Evolutionary conservation across 139 green algal genomes (phyloP).

Genomic region (Yamagishiella unicocca): DNA sequence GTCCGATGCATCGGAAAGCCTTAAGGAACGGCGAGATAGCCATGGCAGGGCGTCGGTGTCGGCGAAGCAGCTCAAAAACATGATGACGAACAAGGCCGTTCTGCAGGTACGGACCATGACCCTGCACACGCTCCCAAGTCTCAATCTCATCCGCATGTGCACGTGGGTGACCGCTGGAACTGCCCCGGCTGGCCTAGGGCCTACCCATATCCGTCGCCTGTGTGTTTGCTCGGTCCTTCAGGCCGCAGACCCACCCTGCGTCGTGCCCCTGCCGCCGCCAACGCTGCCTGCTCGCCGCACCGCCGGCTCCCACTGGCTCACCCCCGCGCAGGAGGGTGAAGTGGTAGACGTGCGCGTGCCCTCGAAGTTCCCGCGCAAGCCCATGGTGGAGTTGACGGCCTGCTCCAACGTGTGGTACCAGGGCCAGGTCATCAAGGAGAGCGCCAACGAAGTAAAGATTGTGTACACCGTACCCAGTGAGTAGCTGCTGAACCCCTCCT

Average conservation of each 20-base stretch:
- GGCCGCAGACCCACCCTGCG: no score
- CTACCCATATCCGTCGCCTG: no score
- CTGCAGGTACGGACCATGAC: conserved; percentile 18
- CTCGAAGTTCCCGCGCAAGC: conserved; percentile 47
- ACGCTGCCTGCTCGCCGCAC: no score
- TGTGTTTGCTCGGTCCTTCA: no score
- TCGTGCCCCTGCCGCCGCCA: no score
- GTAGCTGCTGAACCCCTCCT: no score
- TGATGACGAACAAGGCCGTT: conserved; percentile 20
- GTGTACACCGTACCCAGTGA: conserved; percentile 51
- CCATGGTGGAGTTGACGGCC: conserved; percentile 54
- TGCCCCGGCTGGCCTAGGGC: no score
- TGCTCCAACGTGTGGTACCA: conserved; percentile 64
- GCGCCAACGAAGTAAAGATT: conserved; percentile 59
- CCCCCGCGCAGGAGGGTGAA: conserved; percentile 20
- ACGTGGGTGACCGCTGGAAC: no score
- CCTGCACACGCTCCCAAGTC: no score
- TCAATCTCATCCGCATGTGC: no score
- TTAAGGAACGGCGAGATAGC: conserved; percentile 1
- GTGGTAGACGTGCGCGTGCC: neutral
- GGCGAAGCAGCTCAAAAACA: conserved; percentile 25
- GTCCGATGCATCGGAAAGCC: neutral
- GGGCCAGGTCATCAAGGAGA: conserved; percentile 60
- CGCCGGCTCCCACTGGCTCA: neutral
- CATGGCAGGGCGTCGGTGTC: neutral